Evolutionary conservation across 2,329 filamentous ascomycete species (phyloP).

Genomic region (Bipolaris oryzae): DNA sequence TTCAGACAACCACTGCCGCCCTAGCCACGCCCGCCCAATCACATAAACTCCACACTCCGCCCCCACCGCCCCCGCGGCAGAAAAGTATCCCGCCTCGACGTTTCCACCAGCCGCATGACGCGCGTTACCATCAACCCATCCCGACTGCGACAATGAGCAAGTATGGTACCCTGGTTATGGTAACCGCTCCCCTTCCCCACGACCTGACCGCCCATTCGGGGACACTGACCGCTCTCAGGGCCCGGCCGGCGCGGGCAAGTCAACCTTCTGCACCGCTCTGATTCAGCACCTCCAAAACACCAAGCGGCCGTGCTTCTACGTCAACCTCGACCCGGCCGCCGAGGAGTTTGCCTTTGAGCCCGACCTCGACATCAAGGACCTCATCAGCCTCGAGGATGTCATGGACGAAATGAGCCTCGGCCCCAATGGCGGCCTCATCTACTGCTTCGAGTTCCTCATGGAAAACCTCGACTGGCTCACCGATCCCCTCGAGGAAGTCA

Average conservation of each 20-base stretch:
- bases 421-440: constrained; percentile 90
- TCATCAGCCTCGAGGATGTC: constrained; percentile 91
- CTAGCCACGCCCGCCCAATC: constrained; percentile 13
- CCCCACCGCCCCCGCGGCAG: constrained; percentile 14
- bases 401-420: constrained; percentile 94
- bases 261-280: constrained; percentile 91
- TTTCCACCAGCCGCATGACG: constrained; percentile 10
- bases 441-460: constrained; percentile 95
- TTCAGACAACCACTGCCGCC: background rate
- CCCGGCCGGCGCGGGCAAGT: constrained; percentile 94
- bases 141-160: constrained; percentile 73
- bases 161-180: constrained; percentile 93
- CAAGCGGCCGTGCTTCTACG: constrained; percentile 93
- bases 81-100: constrained; percentile 18
- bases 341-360: constrained; percentile 90
- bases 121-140: constrained; percentile 4
- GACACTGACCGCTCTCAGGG: constrained; percentile 55
- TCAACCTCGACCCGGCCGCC: constrained; percentile 97
- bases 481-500: constrained; percentile 80
- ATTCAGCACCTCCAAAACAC: constrained; percentile 92
- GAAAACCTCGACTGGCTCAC: constrained; percentile 93
- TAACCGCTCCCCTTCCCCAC: constrained; percentile 8
- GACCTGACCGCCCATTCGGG: background rate
- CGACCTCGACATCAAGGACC: constrained; percentile 92
- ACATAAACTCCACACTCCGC: constrained; percentile 9